These are phyloP conservation scores for Bipolaris gigantea DNA, from an alignment of 2,329 filamentous ascomycete genomes.

Conservation along the genomic window DNA sequence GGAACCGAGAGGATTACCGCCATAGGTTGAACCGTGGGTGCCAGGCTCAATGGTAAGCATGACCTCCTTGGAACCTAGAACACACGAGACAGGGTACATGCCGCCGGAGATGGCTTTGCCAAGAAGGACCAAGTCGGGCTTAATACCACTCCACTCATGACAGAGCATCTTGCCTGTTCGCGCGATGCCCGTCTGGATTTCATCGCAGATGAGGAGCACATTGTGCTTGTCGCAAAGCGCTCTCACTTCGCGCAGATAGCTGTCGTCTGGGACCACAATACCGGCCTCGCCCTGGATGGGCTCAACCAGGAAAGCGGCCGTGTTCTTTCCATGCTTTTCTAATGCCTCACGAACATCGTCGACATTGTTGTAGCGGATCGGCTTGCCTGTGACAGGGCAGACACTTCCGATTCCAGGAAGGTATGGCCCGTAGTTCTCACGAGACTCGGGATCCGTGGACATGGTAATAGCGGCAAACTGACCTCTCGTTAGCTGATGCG, in stretches of 20 bases:
- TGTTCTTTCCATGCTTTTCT: conserved; percentile 77
- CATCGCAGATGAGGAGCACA: conserved; percentile 93
- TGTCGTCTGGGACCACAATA: conserved; percentile 89
- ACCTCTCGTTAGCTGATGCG: conserved; percentile 14
- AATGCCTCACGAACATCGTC: conserved; percentile 77
- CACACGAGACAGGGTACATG: conserved; percentile 98
- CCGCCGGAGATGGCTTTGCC: conserved; percentile 98
- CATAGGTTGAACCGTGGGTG: conserved; percentile 97
- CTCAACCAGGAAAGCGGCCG: conserved; percentile 91
- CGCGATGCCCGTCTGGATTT: conserved; percentile 97
- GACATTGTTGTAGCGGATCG: conserved; percentile 85
- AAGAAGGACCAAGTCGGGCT: conserved; percentile 90
- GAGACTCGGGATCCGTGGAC: conserved; percentile 92
- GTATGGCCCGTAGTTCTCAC: conserved; percentile 96
- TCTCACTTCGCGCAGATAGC: conserved; percentile 79
- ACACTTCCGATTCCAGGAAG: conserved; percentile 82
- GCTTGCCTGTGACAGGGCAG: conserved; percentile 73
- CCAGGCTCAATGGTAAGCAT: conserved; percentile 97
- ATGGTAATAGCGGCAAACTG: conserved; percentile 94
- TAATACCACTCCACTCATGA: conserved; percentile 92
- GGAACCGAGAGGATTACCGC: conserved; percentile 92
- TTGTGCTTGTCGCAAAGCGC: conserved; percentile 93
- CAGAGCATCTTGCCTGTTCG: conserved; percentile 93
- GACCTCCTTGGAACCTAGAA: conserved; percentile 83
- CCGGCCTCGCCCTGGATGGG: conserved; percentile 97